These are phyloP conservation scores for Solanum appendiculatum DNA, from an alignment of 257 asterid genomes.

Conservation along the genomic window DNA sequence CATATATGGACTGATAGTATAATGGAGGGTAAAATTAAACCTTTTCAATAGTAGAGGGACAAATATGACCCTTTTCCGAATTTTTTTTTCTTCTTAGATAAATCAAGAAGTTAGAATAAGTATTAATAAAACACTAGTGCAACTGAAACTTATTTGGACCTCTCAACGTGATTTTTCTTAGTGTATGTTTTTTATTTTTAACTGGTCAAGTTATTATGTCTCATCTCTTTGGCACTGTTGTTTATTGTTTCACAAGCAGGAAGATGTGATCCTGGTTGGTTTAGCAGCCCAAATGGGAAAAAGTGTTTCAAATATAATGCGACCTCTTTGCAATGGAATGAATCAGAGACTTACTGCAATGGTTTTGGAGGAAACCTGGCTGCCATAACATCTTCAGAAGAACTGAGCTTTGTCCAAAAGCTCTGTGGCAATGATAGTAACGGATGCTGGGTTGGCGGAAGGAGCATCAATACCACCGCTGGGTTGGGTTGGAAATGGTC, in stretches of 20 bases:
- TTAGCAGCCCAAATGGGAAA: conserved; percentile 29
- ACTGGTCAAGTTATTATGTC: background rate
- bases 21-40: background rate
- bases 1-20: background rate
- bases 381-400: conserved; percentile 43
- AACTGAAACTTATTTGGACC: background rate
- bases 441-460: conserved; percentile 94
- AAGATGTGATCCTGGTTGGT: conserved; percentile 61
- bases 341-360: conserved; percentile 55
- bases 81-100: background rate
- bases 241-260: conserved; percentile 22
- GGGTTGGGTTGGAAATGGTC: conserved; percentile 66
- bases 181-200: background rate
- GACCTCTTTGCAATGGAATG: conserved; percentile 55
- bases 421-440: conserved; percentile 37
- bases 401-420: conserved; percentile 38
- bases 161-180: background rate
- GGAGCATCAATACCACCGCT: conserved; percentile 16
- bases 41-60: background rate
- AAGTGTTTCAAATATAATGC: conserved; percentile 46
- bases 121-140: background rate
- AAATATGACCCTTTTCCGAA: background rate
- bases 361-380: conserved; percentile 60
- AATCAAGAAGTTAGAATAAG: background rate
- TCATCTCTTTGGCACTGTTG: background rate